Conservation (phyloP, 768 basidiomycete species). For the Gelatoporia subvermispora region DNA sequence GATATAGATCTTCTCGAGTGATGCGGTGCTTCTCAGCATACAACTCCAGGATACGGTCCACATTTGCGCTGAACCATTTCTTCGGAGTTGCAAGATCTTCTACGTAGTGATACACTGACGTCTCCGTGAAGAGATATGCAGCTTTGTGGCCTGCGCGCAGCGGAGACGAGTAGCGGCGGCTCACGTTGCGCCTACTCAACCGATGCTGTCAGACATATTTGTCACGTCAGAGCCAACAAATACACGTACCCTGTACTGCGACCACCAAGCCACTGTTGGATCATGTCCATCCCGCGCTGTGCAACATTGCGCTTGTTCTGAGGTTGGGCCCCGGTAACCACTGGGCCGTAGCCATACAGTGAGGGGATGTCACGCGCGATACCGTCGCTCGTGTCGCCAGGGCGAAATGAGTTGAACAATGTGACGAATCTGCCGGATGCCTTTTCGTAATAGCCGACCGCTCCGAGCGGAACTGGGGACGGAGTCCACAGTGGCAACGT, state of each 20-base stretch:
- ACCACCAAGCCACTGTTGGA: conserved; percentile 35
- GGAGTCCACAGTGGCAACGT: conserved; percentile 66
- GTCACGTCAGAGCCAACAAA: not conserved
- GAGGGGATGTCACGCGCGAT: conserved; percentile 47
- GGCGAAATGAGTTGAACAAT: conserved; percentile 65
- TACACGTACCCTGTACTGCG: conserved; percentile 34
- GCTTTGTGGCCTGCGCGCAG: conserved; percentile 60
- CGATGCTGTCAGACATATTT: not conserved
- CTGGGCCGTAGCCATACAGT: conserved; percentile 60
- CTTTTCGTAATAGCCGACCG: conserved; percentile 71
- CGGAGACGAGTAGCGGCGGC: conserved; percentile 53
- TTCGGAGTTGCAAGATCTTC: conserved; percentile 58
- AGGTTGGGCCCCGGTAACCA: conserved; percentile 41
- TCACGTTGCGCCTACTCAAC: conserved; percentile 36
- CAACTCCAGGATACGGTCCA: conserved; percentile 53
- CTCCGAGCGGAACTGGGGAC: conserved; percentile 54
- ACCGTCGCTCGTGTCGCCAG: conserved; percentile 40
- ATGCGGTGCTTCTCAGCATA: conserved; percentile 38
- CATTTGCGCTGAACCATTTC: conserved; percentile 70
- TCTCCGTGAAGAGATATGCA: conserved; percentile 66
- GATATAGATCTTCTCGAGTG: conserved; percentile 30
- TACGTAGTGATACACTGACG: conserved; percentile 64
- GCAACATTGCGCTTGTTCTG: conserved; percentile 57
- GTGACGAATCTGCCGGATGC: conserved; percentile 64
- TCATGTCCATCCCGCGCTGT: conserved; percentile 53